Percentiles rank a stretch among this genome's conserved stretches.
phyloP scores from a whole-genome alignment of 2,329 filamentous ascomycete genomes.

The Fusarium floridanum region DNA sequence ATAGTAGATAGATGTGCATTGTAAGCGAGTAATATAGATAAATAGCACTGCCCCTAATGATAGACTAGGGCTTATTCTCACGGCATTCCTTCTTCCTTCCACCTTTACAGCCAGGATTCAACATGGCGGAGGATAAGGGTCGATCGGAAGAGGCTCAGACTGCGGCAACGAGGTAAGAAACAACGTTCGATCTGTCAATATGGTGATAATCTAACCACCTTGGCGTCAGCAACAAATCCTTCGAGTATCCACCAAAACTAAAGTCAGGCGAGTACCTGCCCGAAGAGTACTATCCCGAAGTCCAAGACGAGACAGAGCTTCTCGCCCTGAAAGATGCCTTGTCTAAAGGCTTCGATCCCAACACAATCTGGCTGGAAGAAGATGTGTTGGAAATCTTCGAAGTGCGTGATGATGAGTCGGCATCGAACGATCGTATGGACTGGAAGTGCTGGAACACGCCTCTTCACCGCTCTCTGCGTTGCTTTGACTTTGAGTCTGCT shows the following conservation, averaged over 20 bases:
- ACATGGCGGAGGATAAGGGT: background rate
- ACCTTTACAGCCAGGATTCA: background rate
- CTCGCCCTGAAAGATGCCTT: background rate
- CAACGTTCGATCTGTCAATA: background rate
- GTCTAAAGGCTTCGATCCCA: background rate
- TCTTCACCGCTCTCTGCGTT: background rate
- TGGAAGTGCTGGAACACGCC: background rate
- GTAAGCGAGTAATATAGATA: background rate
- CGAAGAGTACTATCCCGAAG: background rate
- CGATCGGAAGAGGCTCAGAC: background rate
- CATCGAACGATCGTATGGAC: background rate
- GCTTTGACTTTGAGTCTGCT: background rate
- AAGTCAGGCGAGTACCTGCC: background rate
- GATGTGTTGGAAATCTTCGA: background rate
- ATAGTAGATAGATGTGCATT: background rate
- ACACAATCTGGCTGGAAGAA: background rate
- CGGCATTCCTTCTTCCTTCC: background rate
- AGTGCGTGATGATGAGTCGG: background rate
- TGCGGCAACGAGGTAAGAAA: background rate
- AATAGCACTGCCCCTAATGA: background rate
- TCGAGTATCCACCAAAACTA: background rate
- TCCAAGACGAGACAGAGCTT: background rate
- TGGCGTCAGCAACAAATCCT: background rate
- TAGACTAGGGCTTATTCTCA: background rate
- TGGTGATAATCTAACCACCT: background rate